Evolutionary conservation across 2,329 filamentous ascomycete species (phyloP), one percentile per base, ranked within the genome.

Genomic region (Paraconiothyrium sp.): DNA sequence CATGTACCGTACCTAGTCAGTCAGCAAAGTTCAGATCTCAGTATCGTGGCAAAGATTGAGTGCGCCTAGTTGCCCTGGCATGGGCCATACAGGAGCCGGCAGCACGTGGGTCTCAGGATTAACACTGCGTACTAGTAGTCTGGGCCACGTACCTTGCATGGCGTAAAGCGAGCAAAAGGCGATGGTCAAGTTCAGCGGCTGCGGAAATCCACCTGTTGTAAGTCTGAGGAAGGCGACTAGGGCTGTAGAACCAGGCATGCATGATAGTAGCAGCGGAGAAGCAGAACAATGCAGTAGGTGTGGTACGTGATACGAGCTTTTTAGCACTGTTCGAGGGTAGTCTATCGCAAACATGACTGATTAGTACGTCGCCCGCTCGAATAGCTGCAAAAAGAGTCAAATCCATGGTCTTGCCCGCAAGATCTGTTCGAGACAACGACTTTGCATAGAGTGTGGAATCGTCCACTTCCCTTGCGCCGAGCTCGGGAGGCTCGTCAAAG

Each of bases 221-320:
- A 44, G 89, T 85, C 32, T 81, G 84, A 2, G 93, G 93, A 1
- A 97, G 84, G 22, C 87, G 84, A 39, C 87, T 83, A 0, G 92
- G 92, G 10, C 83, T 77, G 80, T 94, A 97, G 75, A 96, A 90
- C 91, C 92, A 97, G 20, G 92, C 86, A 90, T 92, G 94, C 93
- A 96, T 97, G 67, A 96, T 89, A 41, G 92, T 80, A 24, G 89
- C 90, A 43, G 87, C 89, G 22, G 91, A 93, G 37, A 85, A 77
- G 48, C 90, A 88, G 76, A 97, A 96, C 20, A 94, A 80, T 6
- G 86, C 79, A 4, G 91, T 86, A 72, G 94, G 90, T n/a, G 87
- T 81, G 41, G 87, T 75, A 32, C 72, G 71, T 32, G 80, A 76
- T 7, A 78, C 37, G n/a, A 41, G 34, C 2, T 54, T 44, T 2